Evolutionary conservation across 1,139 yeast genomes (phyloP).

Genomic region (Eremothecium coryli): DNA sequence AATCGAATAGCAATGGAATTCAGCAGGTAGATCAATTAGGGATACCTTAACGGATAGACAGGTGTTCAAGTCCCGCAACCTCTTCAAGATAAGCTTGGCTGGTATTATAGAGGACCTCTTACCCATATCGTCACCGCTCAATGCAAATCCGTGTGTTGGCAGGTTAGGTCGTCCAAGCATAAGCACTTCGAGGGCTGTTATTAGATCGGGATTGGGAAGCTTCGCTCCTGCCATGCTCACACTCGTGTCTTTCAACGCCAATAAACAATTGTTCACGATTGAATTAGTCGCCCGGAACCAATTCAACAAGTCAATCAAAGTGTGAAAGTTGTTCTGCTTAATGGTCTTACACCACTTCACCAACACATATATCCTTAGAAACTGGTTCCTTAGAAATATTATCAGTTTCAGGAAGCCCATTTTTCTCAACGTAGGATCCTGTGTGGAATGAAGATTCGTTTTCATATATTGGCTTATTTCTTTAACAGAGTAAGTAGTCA

Average conservation of each 20-base stretch:
- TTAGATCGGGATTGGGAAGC: slow-evolving; percentile 78
- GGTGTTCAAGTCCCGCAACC: slow-evolving; percentile 62
- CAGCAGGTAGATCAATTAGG: slow-evolving; percentile 51
- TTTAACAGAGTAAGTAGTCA: slow-evolving; percentile 28
- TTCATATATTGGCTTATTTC: slow-evolving; percentile 31
- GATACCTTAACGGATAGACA: slow-evolving; percentile 71
- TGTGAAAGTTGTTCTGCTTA: slow-evolving; percentile 58
- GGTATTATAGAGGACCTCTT: slow-evolving; percentile 44
- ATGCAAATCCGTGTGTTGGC: slow-evolving; percentile 49
- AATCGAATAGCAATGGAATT: slow-evolving; percentile 54
- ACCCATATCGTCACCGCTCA: slow-evolving; percentile 19
- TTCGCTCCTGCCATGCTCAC: slow-evolving; percentile 73
- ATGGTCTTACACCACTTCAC: slow-evolving; percentile 69
- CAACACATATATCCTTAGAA: slow-evolving; percentile 71
- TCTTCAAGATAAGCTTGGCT: slow-evolving; percentile 49
- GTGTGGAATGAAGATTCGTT: slow-evolving; percentile 21
- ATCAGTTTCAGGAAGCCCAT: slow-evolving; percentile 57
- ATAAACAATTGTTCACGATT: slow-evolving; percentile 53
- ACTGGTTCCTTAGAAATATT: slow-evolving; percentile 68
- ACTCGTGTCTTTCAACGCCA: slow-evolving; percentile 52
- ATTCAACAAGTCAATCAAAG: slow-evolving; percentile 72
- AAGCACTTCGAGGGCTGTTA: slow-evolving; percentile 79
- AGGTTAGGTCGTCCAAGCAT: slow-evolving; percentile 69
- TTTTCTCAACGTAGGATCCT: slow-evolving; percentile 51
- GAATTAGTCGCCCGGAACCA: slow-evolving; percentile 81